Conservation (phyloP, 2,329 filamentous ascomycete species). For the Alternaria incomplexa region DNA sequence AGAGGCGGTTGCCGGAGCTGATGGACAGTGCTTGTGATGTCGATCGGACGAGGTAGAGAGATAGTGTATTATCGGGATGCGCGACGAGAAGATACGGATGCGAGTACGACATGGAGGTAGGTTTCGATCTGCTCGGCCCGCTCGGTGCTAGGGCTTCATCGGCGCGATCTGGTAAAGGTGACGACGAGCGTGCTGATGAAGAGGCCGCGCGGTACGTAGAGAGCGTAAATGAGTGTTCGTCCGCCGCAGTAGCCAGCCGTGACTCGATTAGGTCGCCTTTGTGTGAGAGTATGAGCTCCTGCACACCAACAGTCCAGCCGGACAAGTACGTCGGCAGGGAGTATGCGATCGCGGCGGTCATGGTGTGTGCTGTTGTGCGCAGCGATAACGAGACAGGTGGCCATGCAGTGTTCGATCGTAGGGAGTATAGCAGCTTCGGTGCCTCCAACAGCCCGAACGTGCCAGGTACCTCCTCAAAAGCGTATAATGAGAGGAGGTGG, state of each 20-base stretch:
- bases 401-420: slow-evolving; percentile 80
- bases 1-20: slow-evolving; percentile 75
- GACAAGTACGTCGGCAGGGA: slow-evolving; percentile 76
- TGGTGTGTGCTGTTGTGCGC: slow-evolving; percentile 66
- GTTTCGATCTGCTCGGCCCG: slow-evolving; percentile 44
- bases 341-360: slow-evolving; percentile 86
- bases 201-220: slow-evolving; percentile 35
- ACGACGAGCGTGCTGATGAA: slow-evolving; percentile 34
- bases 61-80: slow-evolving; percentile 85
- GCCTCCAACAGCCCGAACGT: slow-evolving; percentile 32
- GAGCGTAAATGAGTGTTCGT: slow-evolving; percentile 54
- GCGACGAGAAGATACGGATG: slow-evolving; percentile 88
- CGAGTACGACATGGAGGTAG: slow-evolving; percentile 60
- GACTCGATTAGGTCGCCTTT: slow-evolving; percentile 57
- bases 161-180: slow-evolving; percentile 31
- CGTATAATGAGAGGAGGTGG: slow-evolving; percentile 78
- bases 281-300: slow-evolving; percentile 76
- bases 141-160: slow-evolving; percentile 26
- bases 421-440: slow-evolving; percentile 73
- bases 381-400: slow-evolving; percentile 84
- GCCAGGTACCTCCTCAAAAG: slow-evolving; percentile 52
- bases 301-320: slow-evolving; percentile 90
- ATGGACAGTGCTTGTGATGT: slow-evolving; percentile 70
- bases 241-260: slow-evolving; percentile 58
- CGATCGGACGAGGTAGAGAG: slow-evolving; percentile 81